Evolutionary conservation across 1,139 yeast genomes (phyloP).

Genomic region (Diutina siamensis): DNA sequence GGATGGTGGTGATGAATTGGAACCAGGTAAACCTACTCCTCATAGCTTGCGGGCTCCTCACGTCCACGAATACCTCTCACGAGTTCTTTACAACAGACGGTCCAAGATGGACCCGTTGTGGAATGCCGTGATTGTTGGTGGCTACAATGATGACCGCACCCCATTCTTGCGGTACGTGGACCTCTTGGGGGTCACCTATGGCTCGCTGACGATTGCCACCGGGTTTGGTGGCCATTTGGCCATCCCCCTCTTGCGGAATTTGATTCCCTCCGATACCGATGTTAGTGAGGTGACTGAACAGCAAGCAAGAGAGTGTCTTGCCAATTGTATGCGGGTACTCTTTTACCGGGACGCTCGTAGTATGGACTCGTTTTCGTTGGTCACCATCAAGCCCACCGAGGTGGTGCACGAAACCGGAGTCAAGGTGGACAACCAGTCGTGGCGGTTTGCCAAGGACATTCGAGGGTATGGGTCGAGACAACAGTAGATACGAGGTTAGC

Average conservation of each 20-base stretch:
- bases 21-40: not conserved
- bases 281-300: conserved; percentile 56
- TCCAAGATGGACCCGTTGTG: conserved; percentile 92
- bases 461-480: conserved; percentile 76
- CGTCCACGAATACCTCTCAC: conserved; percentile 77
- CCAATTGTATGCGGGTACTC: conserved; percentile 86
- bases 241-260: conserved; percentile 76
- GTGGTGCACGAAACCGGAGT: conserved; percentile 57
- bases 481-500: conserved; percentile 7
- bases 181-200: conserved; percentile 80
- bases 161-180: conserved; percentile 81
- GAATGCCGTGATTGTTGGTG: conserved; percentile 91
- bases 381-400: conserved; percentile 43
- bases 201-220: conserved; percentile 84
- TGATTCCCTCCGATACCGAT: conserved; percentile 72
- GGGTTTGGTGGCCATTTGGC: conserved; percentile 97
- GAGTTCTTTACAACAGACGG: conserved; percentile 79
- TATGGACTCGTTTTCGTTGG: conserved; percentile 71
- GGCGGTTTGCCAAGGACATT: conserved; percentile 87
- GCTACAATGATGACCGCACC: conserved; percentile 55
- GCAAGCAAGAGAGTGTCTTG: conserved; percentile 63
- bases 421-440: conserved; percentile 63
- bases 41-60: conserved; percentile 73
- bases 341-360: conserved; percentile 96
- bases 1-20: conserved; percentile 35